Evolutionary conservation across 768 basidiomycete genomes (phyloP).

Genomic region (Leccinum uliginosum): DNA sequence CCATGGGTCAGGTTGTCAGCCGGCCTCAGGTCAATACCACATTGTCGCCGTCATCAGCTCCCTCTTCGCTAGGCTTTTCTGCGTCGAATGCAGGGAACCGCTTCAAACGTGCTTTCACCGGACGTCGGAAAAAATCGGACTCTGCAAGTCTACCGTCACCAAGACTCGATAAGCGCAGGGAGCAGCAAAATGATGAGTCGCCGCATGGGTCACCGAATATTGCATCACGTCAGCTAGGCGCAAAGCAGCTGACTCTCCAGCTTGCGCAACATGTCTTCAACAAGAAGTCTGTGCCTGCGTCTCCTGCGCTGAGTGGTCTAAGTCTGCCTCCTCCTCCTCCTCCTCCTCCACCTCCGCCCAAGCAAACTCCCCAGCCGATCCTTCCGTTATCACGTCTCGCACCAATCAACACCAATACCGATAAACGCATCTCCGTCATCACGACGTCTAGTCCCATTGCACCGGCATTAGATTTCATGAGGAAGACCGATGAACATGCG

Average conservation of each 20-base stretch:
- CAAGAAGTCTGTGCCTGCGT: conserved; percentile 32
- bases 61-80: conserved; percentile 21
- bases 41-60: conserved; percentile 27
- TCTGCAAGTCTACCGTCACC: conserved; percentile 15
- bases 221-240: conserved; percentile 24
- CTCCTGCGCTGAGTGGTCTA: conserved; percentile 30
- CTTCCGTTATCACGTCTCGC: conserved; percentile 22
- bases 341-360: conserved; percentile 39
- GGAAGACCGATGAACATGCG: conserved; percentile 34
- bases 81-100: conserved; percentile 23
- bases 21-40: conserved; percentile 25
- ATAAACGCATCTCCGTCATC: conserved; percentile 48
- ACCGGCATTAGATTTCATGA: conserved; percentile 54
- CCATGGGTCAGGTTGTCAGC: conserved; percentile 34
- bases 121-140: conserved; percentile 33
- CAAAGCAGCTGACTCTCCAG: conserved; percentile 36
- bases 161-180: conserved; percentile 20
- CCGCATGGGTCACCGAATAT: conserved; percentile 7
- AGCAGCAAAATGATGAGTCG: conserved; percentile 18
- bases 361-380: conserved; percentile 23
- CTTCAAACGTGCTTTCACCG: conserved; percentile 30
- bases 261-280: conserved; percentile 48
- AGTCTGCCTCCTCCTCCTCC: conserved; percentile 32
- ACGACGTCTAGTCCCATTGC: conserved; percentile 52
- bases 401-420: conserved; percentile 22